phyloP scores from a whole-genome alignment of 192 early-diverging fungal species.

The Linnemannia hyalina region DNA sequence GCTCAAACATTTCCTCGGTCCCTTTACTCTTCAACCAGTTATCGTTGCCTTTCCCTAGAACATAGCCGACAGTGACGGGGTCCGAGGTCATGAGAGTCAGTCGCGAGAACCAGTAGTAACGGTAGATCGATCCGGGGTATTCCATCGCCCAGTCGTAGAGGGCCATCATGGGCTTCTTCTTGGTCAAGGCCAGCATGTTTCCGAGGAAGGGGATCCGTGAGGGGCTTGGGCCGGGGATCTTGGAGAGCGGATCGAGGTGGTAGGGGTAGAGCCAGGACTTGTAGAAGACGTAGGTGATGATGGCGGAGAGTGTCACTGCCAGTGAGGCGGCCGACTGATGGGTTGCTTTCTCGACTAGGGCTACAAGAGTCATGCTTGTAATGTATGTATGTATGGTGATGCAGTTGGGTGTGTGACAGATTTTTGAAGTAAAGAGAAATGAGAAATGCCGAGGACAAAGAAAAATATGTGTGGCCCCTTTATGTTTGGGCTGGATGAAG shows the following conservation, averaged over 20 bases:
- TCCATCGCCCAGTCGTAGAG: conserved; percentile 56
- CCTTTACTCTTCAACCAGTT: conserved; percentile 55
- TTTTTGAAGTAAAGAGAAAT: neutral
- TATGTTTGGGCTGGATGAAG: neutral
- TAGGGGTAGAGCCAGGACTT: conserved; percentile 40
- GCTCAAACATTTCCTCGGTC: conserved; percentile 43
- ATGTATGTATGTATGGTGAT: neutral
- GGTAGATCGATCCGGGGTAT: conserved; percentile 44
- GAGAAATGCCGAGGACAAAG: neutral
- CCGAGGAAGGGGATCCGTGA: conserved; percentile 55
- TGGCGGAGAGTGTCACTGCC: conserved; percentile 16
- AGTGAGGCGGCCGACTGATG: conserved; percentile 24
- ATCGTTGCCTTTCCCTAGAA: conserved; percentile 49
- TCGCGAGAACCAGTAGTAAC: conserved; percentile 50
- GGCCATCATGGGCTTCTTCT: conserved; percentile 44
- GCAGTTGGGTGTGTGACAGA: neutral
- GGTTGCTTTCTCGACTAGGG: conserved; percentile 18
- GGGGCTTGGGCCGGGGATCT: conserved; percentile 23
- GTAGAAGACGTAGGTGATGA: conserved; percentile 39
- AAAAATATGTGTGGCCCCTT: neutral
- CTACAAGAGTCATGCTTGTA: conserved; percentile 16
- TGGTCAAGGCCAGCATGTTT: conserved; percentile 63
- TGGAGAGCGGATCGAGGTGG: conserved; percentile 33
- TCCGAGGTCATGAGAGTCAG: conserved; percentile 51
- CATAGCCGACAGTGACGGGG: conserved; percentile 45